Conservation (phyloP, 1,284 basidiomycete genomes). For the Cutaneotrichosporon dermatis region DNA sequence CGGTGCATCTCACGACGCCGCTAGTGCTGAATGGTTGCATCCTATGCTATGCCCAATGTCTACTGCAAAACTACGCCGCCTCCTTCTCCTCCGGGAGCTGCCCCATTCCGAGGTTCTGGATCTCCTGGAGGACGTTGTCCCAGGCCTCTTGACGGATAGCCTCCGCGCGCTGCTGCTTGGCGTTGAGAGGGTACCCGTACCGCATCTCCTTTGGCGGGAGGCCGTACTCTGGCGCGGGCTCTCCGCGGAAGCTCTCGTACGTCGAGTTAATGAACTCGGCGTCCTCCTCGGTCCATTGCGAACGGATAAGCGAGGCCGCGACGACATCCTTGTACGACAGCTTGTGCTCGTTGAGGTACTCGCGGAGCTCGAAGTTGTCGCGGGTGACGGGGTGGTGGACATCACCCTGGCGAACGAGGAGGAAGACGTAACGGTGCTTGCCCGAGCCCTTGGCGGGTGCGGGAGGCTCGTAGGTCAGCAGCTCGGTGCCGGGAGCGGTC, state of each 20-base stretch:
- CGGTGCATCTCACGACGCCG: neutral
- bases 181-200: conserved; percentile 39
- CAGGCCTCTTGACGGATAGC: conserved; percentile 28
- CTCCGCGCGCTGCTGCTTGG: conserved; percentile 26
- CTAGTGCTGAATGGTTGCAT: conserved; percentile 8
- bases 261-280: conserved; percentile 29
- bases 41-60: neutral
- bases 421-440: conserved; percentile 38
- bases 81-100: neutral
- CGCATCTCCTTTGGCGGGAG: conserved; percentile 54
- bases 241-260: conserved; percentile 24
- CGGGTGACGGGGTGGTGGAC: conserved; percentile 15
- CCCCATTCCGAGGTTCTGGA: conserved; percentile 16
- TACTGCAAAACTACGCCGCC: neutral
- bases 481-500: conserved; percentile 25
- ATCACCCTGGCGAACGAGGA: conserved; percentile 31
- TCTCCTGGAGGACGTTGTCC: conserved; percentile 26
- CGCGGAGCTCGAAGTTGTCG: conserved; percentile 32
- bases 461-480: conserved; percentile 39
- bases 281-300: conserved; percentile 33
- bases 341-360: conserved; percentile 19
- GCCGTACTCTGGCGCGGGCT: conserved; percentile 62
- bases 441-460: conserved; percentile 35
- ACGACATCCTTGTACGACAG: conserved; percentile 23
- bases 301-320: conserved; percentile 35